phyloP scores from a whole-genome alignment of 306 rosid genomes.

The Fragaria vesca region DNA sequence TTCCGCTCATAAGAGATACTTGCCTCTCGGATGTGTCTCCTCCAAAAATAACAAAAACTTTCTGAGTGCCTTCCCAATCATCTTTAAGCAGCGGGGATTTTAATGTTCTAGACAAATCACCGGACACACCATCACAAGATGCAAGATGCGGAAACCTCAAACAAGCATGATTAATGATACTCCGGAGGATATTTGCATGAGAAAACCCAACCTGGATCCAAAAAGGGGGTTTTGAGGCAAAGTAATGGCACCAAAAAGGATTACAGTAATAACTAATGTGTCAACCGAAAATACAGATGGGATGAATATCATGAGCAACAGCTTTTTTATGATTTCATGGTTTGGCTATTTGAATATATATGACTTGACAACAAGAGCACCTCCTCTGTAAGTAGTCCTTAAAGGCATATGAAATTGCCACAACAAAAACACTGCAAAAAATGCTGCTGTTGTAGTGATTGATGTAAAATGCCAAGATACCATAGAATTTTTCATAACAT shows the following conservation, averaged over 20 bases:
- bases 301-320: neutral
- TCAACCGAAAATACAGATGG: neutral
- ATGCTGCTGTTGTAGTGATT: neutral
- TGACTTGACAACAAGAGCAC: neutral
- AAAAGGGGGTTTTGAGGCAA: constrained; percentile 2
- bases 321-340: neutral
- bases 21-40: constrained; percentile 97
- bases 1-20: constrained; percentile 98
- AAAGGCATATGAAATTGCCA: neutral
- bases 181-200: constrained; percentile 80
- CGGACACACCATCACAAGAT: constrained; percentile 43
- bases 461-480: neutral
- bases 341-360: neutral
- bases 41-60: constrained; percentile 92
- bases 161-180: constrained; percentile 80
- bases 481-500: neutral
- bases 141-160: constrained; percentile 68
- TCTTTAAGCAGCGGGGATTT: constrained; percentile 34
- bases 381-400: neutral
- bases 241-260: neutral
- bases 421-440: neutral
- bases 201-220: constrained; percentile 90
- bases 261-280: neutral
- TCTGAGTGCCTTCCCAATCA: constrained; percentile 39
- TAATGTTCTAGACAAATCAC: constrained; percentile 43